These are phyloP conservation scores for Trametes punicea DNA, from an alignment of 768 basidiomycete species.

Conservation along the genomic window DNA sequence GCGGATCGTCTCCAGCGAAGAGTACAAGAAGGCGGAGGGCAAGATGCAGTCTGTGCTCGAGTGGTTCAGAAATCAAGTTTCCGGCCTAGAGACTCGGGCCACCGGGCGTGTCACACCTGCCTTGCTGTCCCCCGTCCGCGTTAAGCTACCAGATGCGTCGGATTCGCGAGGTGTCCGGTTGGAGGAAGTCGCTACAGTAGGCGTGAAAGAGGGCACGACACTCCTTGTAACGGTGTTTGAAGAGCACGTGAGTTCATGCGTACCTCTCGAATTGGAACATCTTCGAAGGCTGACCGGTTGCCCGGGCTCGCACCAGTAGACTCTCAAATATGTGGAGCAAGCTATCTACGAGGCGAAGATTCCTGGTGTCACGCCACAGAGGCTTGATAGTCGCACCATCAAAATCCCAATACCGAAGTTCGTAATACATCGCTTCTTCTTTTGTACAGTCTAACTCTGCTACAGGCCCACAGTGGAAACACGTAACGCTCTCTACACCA, in stretches of 20 bases:
- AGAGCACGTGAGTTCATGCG: conserved; percentile 55
- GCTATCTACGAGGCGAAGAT: conserved; percentile 75
- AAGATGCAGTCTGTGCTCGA: conserved; percentile 67
- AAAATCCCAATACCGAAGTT: conserved; percentile 82
- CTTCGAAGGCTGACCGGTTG: neutral
- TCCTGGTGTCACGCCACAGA: conserved; percentile 69
- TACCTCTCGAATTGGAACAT: neutral
- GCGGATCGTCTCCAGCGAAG: conserved; percentile 52
- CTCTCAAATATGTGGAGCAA: conserved; percentile 69
- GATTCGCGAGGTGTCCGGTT: conserved; percentile 32
- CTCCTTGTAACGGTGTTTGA: conserved; percentile 77
- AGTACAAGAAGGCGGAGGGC: conserved; percentile 59
- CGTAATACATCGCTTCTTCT: neutral
- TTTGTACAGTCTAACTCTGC: neutral
- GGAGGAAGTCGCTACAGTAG: conserved; percentile 77
- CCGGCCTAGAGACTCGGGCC: conserved; percentile 66
- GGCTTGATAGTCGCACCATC: conserved; percentile 65
- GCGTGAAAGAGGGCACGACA: conserved; percentile 72
- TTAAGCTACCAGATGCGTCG: conserved; percentile 41
- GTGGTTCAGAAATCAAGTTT: conserved; percentile 75
- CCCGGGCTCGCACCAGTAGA: conserved; percentile 46
- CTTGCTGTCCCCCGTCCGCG: conserved; percentile 64
- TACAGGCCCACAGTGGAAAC: conserved; percentile 75
- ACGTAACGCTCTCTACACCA: conserved; percentile 50
- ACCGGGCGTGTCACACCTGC: conserved; percentile 74